Conservation (phyloP, 495 filamentous ascomycete genomes). For the Podospora anserina region DNA sequence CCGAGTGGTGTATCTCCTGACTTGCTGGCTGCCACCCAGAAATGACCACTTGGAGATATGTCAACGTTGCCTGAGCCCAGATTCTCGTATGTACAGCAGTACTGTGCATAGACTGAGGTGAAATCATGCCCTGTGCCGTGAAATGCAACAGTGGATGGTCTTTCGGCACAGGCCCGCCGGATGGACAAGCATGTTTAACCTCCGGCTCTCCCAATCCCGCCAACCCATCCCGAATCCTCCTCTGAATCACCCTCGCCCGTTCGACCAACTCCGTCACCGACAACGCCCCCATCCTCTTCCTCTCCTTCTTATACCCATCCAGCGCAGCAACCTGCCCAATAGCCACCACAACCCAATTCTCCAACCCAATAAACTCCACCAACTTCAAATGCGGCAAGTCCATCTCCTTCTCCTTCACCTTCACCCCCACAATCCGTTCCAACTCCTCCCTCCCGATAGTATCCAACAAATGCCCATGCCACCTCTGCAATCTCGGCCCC, state of each 20-base stretch:
- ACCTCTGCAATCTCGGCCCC: slow-evolving; percentile 41
- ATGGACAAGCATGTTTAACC: slow-evolving; percentile 8
- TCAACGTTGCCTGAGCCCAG: slow-evolving; percentile 49
- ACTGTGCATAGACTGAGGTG: slow-evolving; percentile 4
- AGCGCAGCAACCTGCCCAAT: slow-evolving; percentile 49
- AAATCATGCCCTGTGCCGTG: slow-evolving; percentile 6
- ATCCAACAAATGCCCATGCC: slow-evolving; percentile 38
- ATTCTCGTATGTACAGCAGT: slow-evolving; percentile 29
- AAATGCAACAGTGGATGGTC: slow-evolving; percentile 17
- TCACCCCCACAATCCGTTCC: slow-evolving; percentile 20
- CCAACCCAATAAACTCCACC: slow-evolving; percentile 40
- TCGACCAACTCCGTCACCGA: slow-evolving; percentile 45
- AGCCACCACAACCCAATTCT: slow-evolving; percentile 48
- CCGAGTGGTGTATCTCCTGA: slow-evolving; percentile 38
- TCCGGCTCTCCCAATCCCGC: slow-evolving; percentile 5
- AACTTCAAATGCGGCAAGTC: slow-evolving; percentile 37
- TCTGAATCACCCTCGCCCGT: slow-evolving; percentile 42
- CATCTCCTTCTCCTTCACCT: slow-evolving; percentile 18
- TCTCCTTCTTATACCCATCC: slow-evolving; percentile 50
- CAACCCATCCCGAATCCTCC: slow-evolving; percentile 32
- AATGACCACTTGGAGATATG: slow-evolving; percentile 50
- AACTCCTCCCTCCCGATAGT: slow-evolving; percentile 18
- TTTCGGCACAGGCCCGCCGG: background rate
- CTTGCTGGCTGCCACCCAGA: slow-evolving; percentile 52
- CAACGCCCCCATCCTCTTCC: slow-evolving; percentile 40